Evolutionary conservation across 1,139 yeast genomes (phyloP).

Genomic region (Taphrina deformans): DNA sequence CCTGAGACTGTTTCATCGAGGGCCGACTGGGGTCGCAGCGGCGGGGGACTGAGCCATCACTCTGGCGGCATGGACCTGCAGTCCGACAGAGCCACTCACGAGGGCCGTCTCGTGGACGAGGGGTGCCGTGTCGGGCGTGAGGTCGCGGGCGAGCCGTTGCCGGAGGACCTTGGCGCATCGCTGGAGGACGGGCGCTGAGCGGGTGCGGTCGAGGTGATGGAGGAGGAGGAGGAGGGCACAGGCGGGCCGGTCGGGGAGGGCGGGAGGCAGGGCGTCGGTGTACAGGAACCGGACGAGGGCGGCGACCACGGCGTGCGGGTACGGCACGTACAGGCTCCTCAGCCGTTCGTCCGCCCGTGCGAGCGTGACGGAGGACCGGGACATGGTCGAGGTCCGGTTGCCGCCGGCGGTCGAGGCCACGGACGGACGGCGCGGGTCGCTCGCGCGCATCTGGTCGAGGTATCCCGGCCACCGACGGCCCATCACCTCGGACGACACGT

Average conservation of each 20-base stretch:
- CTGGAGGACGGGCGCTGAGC: background rate
- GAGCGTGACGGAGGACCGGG: background rate
- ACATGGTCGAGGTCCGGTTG: background rate
- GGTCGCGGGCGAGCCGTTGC: constrained; percentile 14
- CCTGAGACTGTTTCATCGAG: background rate
- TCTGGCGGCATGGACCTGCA: constrained; percentile 33
- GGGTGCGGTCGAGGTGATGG: constrained; percentile 2
- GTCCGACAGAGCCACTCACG: constrained; percentile 30
- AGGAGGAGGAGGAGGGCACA: constrained; percentile 13
- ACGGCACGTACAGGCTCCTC: constrained; percentile 33
- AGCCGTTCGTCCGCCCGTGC: constrained; percentile 9
- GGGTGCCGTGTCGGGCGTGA: constrained; percentile 11
- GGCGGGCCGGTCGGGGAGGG: background rate
- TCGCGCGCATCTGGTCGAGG: background rate
- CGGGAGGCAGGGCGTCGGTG: constrained; percentile 25
- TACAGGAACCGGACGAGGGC: constrained; percentile 31
- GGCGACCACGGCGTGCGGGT: constrained; percentile 23
- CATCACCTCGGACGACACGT: constrained; percentile 35
- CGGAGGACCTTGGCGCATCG: background rate
- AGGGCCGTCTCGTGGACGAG: constrained; percentile 30
- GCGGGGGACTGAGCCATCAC: too few relatives aligned
- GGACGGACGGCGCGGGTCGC: background rate
- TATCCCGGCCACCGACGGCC: constrained; percentile 33
- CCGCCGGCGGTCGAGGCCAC: background rate
- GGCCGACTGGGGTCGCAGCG: too few relatives aligned